Base-by-base conservation (phyloP, 2,329 filamentous ascomycete genomes). In the Capronia coronata region DNA sequence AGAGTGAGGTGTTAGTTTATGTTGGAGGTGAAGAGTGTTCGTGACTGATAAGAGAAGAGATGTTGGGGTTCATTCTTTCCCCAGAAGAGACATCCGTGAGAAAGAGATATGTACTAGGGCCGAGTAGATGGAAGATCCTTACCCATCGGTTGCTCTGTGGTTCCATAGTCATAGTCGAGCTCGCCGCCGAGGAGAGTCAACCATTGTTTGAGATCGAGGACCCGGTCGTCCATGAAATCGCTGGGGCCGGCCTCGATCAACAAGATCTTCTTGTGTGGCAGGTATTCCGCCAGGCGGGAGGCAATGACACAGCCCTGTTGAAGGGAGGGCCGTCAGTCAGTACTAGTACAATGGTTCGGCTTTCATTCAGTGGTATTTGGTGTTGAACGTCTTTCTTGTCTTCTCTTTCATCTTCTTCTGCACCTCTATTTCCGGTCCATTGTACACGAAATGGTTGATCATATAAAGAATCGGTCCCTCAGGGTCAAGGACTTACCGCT, bases 131-230 rank as follows among this genome's bases (percentile, higher is more conserved):
- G 23, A 27, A 27, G 23, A 27, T 10, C 23, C 5, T 5, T 27
- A 78, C 77, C 78, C 72, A 81, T 93, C 57, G 88, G 88, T 73
- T 95, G 89, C 71, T 94, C 87, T 41, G 83, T 87, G 27, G 88
- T 94, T 63, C 80, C 80, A 70, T 94, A 94, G 70, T 94, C 88
- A 69, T 91, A 94, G 71, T 95, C 89, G 54, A 94, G 78, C 64
- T 94, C 82, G 63, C 87, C 87, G 57, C 89, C 89, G 22, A 95
- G 80, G 43, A 95, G 75, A 57, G 77, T 81, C 57, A 94, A 75
- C 89, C 89, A 94, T 69, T 94, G 83, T 64, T 88, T 88, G 60
- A 94, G 77, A 61, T 91, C 82, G 43, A 94, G 77, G 39, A 94
- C 89, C 49, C 87, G 81, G 68, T 93, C 84, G 68, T 94, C 86